Evolutionary conservation across 228 moss, liverwort and hornwort species (phyloP).

Genomic region (Sphagnum fallax): DNA sequence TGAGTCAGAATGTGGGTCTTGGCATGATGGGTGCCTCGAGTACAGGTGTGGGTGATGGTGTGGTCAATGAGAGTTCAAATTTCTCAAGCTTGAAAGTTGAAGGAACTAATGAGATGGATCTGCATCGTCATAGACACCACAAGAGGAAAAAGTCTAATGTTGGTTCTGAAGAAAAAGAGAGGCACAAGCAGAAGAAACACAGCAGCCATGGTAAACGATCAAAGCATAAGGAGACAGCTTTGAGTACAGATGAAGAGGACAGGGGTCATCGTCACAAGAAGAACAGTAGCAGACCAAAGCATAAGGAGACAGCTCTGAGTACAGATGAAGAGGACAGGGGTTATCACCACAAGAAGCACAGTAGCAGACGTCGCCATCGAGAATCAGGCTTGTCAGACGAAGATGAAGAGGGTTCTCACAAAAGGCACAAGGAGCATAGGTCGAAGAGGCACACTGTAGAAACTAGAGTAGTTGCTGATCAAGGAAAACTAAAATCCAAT

Average conservation of each 20-base stretch:
- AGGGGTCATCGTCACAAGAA: slow-evolving; percentile 6
- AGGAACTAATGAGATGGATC: slow-evolving; percentile 11
- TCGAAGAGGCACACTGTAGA: not conserved
- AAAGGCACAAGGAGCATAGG: not conserved
- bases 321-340: slow-evolving; percentile 11
- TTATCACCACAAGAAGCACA: slow-evolving; percentile 7
- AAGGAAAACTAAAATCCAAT: not conserved
- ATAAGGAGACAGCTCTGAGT: slow-evolving; percentile 2
- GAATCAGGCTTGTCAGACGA: not conserved
- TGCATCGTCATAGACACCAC: slow-evolving; percentile 19
- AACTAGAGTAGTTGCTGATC: not conserved
- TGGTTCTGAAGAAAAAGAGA: slow-evolving; percentile 13
- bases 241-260: slow-evolving; percentile 9
- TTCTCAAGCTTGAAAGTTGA: slow-evolving; percentile 11
- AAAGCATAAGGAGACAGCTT: slow-evolving; percentile 12
- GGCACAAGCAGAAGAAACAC: slow-evolving; percentile 12
- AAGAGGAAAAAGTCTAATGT: slow-evolving; percentile 19
- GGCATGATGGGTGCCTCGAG: not conserved
- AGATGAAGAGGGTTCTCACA: not conserved
- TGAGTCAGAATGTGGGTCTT: not conserved
- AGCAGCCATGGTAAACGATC: slow-evolving; percentile 21
- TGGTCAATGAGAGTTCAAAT: not conserved
- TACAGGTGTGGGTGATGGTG: slow-evolving; percentile 5
- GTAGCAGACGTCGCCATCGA: slow-evolving; percentile 13
- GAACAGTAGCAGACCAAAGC: slow-evolving; percentile 21